Base-by-base conservation (phyloP, 2,329 filamentous ascomycete genomes). In the Emergomyces orientalis region DNA sequence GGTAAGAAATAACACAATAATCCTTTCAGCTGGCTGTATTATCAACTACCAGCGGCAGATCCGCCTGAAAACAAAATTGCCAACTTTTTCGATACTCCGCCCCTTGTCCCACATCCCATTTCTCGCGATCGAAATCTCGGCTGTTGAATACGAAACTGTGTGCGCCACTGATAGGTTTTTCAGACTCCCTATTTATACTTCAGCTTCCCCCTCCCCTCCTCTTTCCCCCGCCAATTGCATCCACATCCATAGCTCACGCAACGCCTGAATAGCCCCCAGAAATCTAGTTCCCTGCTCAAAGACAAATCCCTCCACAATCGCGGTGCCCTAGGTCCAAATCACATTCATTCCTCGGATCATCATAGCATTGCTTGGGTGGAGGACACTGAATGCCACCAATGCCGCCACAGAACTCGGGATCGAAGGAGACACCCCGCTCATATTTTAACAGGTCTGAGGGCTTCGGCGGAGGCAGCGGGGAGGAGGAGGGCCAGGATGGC, bases 261-360 rank as follows among this genome's bases (percentile, higher is more conserved):
- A 39, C n/a, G 22, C 5, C 19, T 7, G 4, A 45, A 17, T n/a
- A n/a, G 19, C 17, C 22, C 55, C 9, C 22, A 11, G 9, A 13
- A 34, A 56, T 3, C 19, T 8, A 11, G 19, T 45, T 22, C 19
- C n/a, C n/a, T 22, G 34, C 39, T 43, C n/a, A 43, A 17, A 43
- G 5, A 22, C 55, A 58, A 43, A 58, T 41, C n/a, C 55, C 47
- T 8, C 6, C 32, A 27, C 59, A 54, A 43, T 61, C 59, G 3
- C 45, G 45, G 1, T 41, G 41, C 11, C 59, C 59, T 19, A 22
- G 52, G 14, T 54, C 52, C 1, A 47, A 47, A 27, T 55, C 47
- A 54, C 59, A 61, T 8, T 27, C n/a, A 54, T 61, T 47, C 1
- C 19, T 61, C 13, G 59, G 59, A 22, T 51, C 43, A 25, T 60